Percentiles rank a stretch among this genome's conserved stretches.
phyloP scores from a whole-genome alignment of 2,329 filamentous ascomycete genomes.

The Sporothrix phasma region DNA sequence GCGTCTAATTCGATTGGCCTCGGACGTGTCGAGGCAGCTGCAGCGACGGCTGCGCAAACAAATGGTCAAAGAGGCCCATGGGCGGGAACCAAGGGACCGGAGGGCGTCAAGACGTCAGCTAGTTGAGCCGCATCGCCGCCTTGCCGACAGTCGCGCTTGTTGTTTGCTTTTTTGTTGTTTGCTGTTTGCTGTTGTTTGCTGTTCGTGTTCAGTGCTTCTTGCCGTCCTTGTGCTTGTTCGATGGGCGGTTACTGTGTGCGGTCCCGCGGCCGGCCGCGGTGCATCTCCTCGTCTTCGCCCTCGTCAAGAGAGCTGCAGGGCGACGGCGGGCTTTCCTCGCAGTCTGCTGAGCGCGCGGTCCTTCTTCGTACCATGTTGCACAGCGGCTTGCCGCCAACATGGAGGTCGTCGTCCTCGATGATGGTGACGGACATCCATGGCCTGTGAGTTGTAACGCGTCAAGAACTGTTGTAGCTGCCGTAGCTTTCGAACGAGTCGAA shows the following conservation, averaged over 20 bases:
- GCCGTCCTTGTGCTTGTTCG: not conserved
- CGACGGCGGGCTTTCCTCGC: constrained; percentile 15
- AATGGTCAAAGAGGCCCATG: not conserved
- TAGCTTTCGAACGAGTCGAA: not conserved
- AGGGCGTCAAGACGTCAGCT: too few relatives aligned
- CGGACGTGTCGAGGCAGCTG: not conserved
- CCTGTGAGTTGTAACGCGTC: constrained; percentile 15
- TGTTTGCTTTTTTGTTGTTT: not conserved
- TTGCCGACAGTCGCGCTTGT: too few relatives aligned
- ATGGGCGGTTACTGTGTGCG: constrained; percentile 15
- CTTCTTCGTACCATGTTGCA: constrained; percentile 53
- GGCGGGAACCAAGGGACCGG: too few relatives aligned
- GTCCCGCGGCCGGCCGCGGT: constrained; percentile 31
- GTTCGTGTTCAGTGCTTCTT: not conserved
- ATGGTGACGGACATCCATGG: constrained; percentile 45
- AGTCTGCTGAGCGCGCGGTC: constrained; percentile 38
- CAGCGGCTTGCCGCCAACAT: constrained; percentile 52
- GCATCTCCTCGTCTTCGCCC: constrained; percentile 33
- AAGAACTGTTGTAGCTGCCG: not conserved
- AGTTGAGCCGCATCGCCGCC: too few relatives aligned
- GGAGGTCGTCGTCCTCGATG: constrained; percentile 52
- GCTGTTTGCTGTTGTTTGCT: not conserved
- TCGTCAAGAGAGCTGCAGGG: constrained; percentile 20
- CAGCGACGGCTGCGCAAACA: not conserved
- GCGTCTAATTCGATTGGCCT: not conserved